phyloP scores from a whole-genome alignment of 345 rosid genomes.

The rapeseed (Brassica napus) region DNA sequence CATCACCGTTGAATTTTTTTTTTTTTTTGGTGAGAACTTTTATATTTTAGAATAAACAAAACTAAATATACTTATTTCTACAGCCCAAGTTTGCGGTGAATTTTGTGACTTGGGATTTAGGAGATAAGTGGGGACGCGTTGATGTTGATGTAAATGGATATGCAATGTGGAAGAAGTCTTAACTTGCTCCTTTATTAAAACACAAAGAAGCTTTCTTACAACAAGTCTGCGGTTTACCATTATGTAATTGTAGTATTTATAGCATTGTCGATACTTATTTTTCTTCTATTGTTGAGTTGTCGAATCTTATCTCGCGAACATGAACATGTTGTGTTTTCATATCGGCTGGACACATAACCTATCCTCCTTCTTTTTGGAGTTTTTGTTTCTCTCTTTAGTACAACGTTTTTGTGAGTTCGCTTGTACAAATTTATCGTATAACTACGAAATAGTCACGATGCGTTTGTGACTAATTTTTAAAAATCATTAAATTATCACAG shows the following conservation, averaged over 20 bases:
- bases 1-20: constrained; percentile 22
- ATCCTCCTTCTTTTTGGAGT: neutral
- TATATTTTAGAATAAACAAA: neutral
- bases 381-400: neutral
- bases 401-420: neutral
- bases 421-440: neutral
- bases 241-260: constrained; percentile 1
- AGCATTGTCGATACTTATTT: neutral
- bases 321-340: constrained; percentile 6
- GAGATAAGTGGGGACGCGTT: constrained; percentile 22
- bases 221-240: neutral
- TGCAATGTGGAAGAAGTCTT: constrained; percentile 2
- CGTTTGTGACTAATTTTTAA: neutral
- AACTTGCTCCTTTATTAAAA: neutral
- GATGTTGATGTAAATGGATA: neutral
- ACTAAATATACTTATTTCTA: constrained; percentile 5
- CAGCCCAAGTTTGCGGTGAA: neutral
- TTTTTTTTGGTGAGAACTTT: neutral
- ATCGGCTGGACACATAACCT: neutral
- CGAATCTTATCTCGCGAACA: constrained; percentile 3
- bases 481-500: neutral
- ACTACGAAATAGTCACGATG: neutral
- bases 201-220: neutral
- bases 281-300: neutral
- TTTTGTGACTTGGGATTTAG: neutral